A percentile compares a stretch with the other conserved stretches of the same genome.
phyloP scores from a whole-genome alignment of 2,329 filamentous ascomycete species.

The Phialophora tarda region DNA sequence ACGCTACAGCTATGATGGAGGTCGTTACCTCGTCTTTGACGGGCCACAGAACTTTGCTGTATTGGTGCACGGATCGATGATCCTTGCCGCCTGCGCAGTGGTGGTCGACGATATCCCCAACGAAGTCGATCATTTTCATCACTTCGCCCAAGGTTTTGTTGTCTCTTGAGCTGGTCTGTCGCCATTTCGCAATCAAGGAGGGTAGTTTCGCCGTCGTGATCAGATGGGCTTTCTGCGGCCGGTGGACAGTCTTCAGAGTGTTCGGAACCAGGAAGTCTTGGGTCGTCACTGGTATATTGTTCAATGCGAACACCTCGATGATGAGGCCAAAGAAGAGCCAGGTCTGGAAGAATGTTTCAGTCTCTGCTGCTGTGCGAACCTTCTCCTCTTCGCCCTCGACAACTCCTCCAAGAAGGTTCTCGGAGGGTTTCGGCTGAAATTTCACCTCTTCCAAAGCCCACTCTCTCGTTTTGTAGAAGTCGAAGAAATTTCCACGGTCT shows the following conservation, averaged over 20 bases:
- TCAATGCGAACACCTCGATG: constrained; percentile 3
- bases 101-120: background rate
- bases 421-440: background rate
- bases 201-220: background rate
- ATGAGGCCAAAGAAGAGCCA: constrained; percentile 8
- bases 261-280: constrained; percentile 2
- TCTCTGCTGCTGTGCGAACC: background rate
- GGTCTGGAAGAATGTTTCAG: constrained; percentile 1
- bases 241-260: constrained; percentile 2
- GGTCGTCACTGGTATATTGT: background rate
- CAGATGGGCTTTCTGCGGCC: background rate
- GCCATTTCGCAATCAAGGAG: constrained; percentile 1
- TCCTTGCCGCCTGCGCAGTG: background rate
- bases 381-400: constrained; percentile 3
- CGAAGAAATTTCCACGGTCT: constrained; percentile 2
- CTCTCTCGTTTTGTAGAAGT: background rate
- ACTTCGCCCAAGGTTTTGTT: background rate
- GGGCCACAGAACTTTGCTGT: constrained; percentile 4
- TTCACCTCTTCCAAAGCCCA: background rate
- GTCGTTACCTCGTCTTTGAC: constrained; percentile 1
- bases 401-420: constrained; percentile 5
- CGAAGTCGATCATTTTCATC: constrained; percentile 4
- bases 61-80: constrained; percentile 2
- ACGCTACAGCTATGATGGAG: constrained; percentile 1
- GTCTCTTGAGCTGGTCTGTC: background rate